phyloP scores from a whole-genome alignment of 345 rosid species.

The Mercurialis annua region DNA sequence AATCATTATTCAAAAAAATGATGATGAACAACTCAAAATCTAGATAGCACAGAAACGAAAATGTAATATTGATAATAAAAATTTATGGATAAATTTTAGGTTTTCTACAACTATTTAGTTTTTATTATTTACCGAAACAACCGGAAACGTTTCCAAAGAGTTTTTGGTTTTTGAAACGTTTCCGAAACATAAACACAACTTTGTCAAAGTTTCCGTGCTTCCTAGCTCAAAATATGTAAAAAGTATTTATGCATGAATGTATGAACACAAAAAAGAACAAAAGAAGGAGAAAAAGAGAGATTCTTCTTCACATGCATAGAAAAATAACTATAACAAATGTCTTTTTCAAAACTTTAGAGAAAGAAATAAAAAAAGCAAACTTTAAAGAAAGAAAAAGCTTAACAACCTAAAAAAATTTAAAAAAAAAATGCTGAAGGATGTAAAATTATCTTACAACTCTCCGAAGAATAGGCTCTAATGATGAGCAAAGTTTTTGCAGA shows the following conservation, averaged over 20 bases:
- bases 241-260: not conserved
- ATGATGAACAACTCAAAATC: not conserved
- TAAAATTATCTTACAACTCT: constrained; percentile 23
- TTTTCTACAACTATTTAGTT: too few species aligned
- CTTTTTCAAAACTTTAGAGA: not conserved
- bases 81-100: too few species aligned
- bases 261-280: not conserved
- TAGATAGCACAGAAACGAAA: too few species aligned
- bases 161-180: too few species aligned
- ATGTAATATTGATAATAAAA: too few species aligned
- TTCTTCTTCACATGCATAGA: not conserved
- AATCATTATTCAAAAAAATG: not conserved
- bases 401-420: too few species aligned
- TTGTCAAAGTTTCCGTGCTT: too few species aligned
- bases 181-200: too few species aligned
- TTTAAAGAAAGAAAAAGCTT: not conserved
- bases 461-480: constrained; percentile 34
- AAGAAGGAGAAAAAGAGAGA: too few species aligned
- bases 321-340: not conserved
- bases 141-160: too few species aligned
- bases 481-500: constrained; percentile 36
- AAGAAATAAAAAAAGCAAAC: not conserved
- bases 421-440: not conserved
- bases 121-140: too few species aligned
- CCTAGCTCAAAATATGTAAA: too few species aligned